Evolutionary conservation across 2,329 filamentous ascomycete species (phyloP).

Genomic region (Lomentospora prolificans): DNA sequence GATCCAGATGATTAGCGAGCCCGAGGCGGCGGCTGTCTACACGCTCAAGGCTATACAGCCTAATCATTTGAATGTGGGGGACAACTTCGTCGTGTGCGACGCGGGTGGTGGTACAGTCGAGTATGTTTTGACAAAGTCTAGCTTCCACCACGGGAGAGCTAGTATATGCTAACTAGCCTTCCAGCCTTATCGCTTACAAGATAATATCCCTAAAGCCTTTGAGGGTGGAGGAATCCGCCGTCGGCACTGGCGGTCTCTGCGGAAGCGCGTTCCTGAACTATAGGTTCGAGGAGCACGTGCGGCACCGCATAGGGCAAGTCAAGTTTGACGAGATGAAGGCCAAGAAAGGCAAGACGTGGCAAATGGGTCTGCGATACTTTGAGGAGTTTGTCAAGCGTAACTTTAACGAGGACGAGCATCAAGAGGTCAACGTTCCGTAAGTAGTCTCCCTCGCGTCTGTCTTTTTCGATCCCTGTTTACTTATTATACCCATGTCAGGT

Average conservation of each 20-base stretch:
- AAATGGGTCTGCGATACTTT: conserved; percentile 68
- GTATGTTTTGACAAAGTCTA: conserved; percentile 28
- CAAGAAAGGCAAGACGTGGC: conserved; percentile 72
- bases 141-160: no score
- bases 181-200: conserved; percentile 66
- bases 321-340: conserved; percentile 66
- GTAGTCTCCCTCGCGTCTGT: conserved; percentile 17
- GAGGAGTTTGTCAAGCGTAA: conserved; percentile 80
- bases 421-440: conserved; percentile 66
- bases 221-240: conserved; percentile 66
- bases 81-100: conserved; percentile 55
- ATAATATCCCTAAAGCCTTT: conserved; percentile 65
- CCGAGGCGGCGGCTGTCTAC: conserved; percentile 70
- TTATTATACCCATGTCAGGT: conserved; percentile 26
- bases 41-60: conserved; percentile 72
- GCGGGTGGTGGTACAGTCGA: conserved; percentile 59
- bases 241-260: conserved; percentile 68
- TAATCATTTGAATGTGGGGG: conserved; percentile 59
- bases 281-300: conserved; percentile 69
- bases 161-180: no score
- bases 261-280: conserved; percentile 75
- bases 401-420: conserved; percentile 68
- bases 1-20: conserved; percentile 72
- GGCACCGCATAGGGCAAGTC: conserved; percentile 53
- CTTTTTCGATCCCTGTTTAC: not conserved